phyloP scores from a whole-genome alignment of 1,284 basidiomycete species.

The Sphaerobolus stellatus region DNA sequence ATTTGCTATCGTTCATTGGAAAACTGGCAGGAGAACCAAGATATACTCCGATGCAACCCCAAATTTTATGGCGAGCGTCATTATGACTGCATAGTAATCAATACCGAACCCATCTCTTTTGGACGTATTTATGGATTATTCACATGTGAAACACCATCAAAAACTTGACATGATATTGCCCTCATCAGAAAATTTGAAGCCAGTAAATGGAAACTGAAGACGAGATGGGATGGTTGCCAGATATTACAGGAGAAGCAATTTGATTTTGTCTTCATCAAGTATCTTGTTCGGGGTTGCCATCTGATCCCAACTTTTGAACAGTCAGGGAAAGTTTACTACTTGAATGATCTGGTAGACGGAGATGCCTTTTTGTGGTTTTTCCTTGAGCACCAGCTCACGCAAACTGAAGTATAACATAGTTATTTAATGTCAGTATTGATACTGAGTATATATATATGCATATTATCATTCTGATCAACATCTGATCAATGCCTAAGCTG shows the following conservation, averaged over 20 bases:
- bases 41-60: constrained; percentile 27
- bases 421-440: too few species aligned
- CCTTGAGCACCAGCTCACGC: neutral
- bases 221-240: constrained; percentile 24
- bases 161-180: constrained; percentile 18
- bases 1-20: constrained; percentile 19
- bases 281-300: constrained; percentile 18
- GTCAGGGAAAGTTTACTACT: neutral
- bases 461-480: too few species aligned
- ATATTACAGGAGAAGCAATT: constrained; percentile 13
- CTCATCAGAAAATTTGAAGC: constrained; percentile 20
- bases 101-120: constrained; percentile 3
- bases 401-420: neutral
- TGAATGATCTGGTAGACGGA: constrained; percentile 18
- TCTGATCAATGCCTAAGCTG: too few species aligned
- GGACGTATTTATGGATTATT: neutral
- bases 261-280: constrained; percentile 18
- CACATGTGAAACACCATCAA: neutral
- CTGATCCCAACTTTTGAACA: constrained; percentile 17
- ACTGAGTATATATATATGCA: too few species aligned
- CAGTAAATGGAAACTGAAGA: constrained; percentile 25
- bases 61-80: constrained; percentile 19
- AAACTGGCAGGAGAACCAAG: constrained; percentile 23
- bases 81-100: constrained; percentile 25
- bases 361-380: constrained; percentile 11